Conservation (phyloP, 2,329 filamentous ascomycete genomes). For the Arthroderma uncinatum region DNA sequence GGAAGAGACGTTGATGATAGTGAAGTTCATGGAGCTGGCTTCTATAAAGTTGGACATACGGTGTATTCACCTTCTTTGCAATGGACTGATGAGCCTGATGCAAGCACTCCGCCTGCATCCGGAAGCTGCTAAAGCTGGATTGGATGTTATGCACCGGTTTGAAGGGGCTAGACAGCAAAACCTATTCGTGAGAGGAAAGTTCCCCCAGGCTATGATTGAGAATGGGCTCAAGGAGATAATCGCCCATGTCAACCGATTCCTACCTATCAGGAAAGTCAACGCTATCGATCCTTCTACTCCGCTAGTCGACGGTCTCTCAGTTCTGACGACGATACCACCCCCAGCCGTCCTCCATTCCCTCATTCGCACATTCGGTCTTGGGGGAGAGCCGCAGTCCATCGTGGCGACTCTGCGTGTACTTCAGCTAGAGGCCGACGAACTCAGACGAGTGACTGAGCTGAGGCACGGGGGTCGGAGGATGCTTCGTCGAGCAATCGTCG, state of each 20-base stretch:
- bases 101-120: neutral
- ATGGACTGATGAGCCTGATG: slow-evolving; percentile 5
- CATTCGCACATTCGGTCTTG: slow-evolving; percentile 32
- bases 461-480: slow-evolving; percentile 27
- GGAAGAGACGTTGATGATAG: slow-evolving; percentile 26
- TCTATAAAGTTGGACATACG: slow-evolving; percentile 2
- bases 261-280: neutral
- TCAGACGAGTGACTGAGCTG: slow-evolving; percentile 29
- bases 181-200: neutral
- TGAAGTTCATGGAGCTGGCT: slow-evolving; percentile 26
- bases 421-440: slow-evolving; percentile 31
- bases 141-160: neutral
- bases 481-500: slow-evolving; percentile 32
- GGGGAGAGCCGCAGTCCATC: slow-evolving; percentile 31
- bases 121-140: neutral
- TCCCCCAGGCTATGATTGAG: neutral
- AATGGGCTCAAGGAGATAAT: neutral
- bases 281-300: neutral
- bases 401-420: slow-evolving; percentile 34
- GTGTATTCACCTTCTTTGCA: slow-evolving; percentile 10
- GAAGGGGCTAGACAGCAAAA: neutral
- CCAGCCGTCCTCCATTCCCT: slow-evolving; percentile 34
- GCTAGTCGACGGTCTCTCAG: neutral
- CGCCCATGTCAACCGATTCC: neutral
- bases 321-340: slow-evolving; percentile 17